Evolutionary conservation across 2,329 filamentous ascomycete species (phyloP), one percentile per base, ranked within the genome.

Genomic region (Clarireedia homoeocarpa): DNA sequence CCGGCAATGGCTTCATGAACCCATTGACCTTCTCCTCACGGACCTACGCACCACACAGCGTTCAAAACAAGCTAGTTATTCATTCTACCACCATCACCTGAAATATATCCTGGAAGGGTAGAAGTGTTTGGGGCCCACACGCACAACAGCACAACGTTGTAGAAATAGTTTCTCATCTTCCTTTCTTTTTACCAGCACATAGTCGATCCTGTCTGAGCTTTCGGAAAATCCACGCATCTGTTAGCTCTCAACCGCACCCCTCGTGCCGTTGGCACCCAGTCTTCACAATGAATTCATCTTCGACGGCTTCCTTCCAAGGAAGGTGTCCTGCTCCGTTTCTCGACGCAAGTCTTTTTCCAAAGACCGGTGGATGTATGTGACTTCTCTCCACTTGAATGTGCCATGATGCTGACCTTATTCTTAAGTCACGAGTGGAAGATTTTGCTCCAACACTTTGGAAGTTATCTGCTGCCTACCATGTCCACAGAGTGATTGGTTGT

Each of bases 401-500:
- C 20, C 14, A n/a, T 44, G n/a, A 39, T 36, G 7, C 48, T 47
- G 17, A 51, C 24, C 38, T 45, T 5, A 51, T 23, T 23, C 49
- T 23, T 34, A 53, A 84, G 81, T 76, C 63, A 66, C 77, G 38
- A 67, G 68, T 45, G 80, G 80, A 56, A 78, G 86, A 58, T 77
- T 85, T 61, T 89, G 79, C 70, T 73, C 81, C 47, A 63, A 80
- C 24, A 68, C 74, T 5, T 71, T 73, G 10, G 75, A 76, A 38
- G 64, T 84, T 4, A 76, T 75, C 38, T 99, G 94, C 71, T 99
- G 94, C 71, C 72, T 99, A 56, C 94, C 94, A 59, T 99, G 94
- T 71, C 94, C 94, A 34, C 78, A 89, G 66, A 87, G 88, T 10
- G 82, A 92, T 56, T 97, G 87, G 85, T 73, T 81, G 24, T 84